Conservation (phyloP, 345 rosid genomes). For the Eucalyptus tenuipes region DNA sequence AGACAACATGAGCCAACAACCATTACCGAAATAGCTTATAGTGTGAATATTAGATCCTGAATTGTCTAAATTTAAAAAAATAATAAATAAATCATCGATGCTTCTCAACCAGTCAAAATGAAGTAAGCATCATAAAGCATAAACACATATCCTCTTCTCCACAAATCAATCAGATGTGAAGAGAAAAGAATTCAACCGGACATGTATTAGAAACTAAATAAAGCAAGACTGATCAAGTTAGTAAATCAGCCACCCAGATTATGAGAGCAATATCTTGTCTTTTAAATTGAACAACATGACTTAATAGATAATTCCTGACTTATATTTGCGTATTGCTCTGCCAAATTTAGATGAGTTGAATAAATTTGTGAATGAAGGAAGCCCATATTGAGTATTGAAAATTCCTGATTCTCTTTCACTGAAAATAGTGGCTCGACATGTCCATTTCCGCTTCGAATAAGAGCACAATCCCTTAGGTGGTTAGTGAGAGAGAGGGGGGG, state of each 20-base stretch:
- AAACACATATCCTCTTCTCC: neutral
- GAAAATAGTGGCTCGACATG: neutral
- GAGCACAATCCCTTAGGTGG: neutral
- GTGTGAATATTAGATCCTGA: neutral
- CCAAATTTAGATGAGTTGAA: neutral
- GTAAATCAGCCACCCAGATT: neutral
- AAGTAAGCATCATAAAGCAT: neutral
- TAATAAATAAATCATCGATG: neutral
- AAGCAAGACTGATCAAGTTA: neutral
- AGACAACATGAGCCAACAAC: neutral
- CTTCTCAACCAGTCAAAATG: neutral
- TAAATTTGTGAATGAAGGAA: neutral
- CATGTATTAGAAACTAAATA: neutral
- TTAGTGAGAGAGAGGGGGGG: too few species aligned
- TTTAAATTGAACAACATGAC: neutral
- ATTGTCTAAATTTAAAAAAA: neutral
- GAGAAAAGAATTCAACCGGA: neutral
- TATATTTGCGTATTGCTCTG: neutral
- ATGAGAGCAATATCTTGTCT: neutral
- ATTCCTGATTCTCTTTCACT: neutral
- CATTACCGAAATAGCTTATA: neutral
- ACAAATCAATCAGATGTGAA: neutral
- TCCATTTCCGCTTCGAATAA: neutral
- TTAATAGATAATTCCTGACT: neutral
- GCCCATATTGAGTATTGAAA: neutral